phyloP scores from a whole-genome alignment of 1,284 basidiomycete genomes.

The Cystobasidium sp. region DNA sequence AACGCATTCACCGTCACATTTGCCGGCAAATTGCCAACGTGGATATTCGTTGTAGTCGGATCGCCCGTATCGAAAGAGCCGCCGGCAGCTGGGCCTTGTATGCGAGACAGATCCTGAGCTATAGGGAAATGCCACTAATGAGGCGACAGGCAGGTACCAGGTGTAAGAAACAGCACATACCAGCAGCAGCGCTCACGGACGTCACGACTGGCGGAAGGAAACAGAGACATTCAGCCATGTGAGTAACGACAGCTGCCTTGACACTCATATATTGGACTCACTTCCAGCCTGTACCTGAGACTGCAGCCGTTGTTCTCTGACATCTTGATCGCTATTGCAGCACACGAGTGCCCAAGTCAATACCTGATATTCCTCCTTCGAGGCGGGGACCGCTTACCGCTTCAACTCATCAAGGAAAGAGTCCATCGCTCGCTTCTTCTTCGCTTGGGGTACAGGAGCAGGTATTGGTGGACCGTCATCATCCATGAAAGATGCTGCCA shows the following conservation, averaged over 20 bases:
- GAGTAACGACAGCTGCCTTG: not conserved
- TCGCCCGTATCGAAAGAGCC: slow-evolving; percentile 87
- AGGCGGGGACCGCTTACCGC: slow-evolving; percentile 62
- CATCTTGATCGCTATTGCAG: slow-evolving; percentile 76
- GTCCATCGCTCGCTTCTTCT: slow-evolving; percentile 92
- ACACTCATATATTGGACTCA: slow-evolving; percentile 56
- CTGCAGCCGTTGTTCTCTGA: slow-evolving; percentile 79
- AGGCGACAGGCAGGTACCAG: not conserved
- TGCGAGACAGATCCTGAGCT: not conserved
- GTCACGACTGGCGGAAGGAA: slow-evolving; percentile 62
- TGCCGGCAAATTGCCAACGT: slow-evolving; percentile 65
- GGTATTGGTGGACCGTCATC: slow-evolving; percentile 59
- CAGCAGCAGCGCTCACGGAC: slow-evolving; percentile 84
- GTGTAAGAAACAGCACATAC: slow-evolving; percentile 57
- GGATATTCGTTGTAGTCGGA: slow-evolving; percentile 87
- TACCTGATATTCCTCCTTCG: not conserved
- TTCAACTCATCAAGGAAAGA: slow-evolving; percentile 91
- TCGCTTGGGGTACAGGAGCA: slow-evolving; percentile 66
- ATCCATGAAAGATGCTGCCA: slow-evolving; percentile 55
- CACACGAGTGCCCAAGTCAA: not conserved
- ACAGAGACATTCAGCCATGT: too few relatives aligned
- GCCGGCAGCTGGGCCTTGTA: slow-evolving; percentile 47
- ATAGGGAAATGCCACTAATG: not conserved
- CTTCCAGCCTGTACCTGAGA: slow-evolving; percentile 63
- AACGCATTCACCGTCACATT: slow-evolving; percentile 62